A percentile compares a stretch with the other conserved stretches of the same genome.
phyloP scores from a whole-genome alignment of 176 grass and related monocot genomes.

The Chrysopogon serrulatus region DNA sequence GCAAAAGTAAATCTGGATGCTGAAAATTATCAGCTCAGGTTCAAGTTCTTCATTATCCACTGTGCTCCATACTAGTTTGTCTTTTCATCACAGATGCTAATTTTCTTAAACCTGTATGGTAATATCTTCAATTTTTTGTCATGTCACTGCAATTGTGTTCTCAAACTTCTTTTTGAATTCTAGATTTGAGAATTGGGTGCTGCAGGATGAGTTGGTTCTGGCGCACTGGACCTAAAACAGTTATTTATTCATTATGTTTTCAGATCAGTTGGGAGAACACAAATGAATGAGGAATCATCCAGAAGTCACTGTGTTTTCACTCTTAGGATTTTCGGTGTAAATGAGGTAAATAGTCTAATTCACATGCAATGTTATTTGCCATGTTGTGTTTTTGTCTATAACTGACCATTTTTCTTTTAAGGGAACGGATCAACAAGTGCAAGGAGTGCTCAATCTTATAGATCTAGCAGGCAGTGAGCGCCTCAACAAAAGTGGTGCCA shows the following conservation, averaged over 20 bases:
- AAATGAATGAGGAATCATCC: conserved; percentile 93
- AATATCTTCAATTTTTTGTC: not conserved
- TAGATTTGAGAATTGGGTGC: not conserved
- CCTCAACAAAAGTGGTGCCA: conserved; percentile 80
- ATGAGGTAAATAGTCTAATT: conserved; percentile 54
- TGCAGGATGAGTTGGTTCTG: not conserved
- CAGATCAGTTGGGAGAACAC: conserved; percentile 84
- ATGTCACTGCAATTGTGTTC: not conserved
- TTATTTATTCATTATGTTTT: not conserved
- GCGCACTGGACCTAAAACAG: not conserved
- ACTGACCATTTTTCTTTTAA: conserved; percentile 1
- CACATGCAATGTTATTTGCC: not conserved
- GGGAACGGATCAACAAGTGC: conserved; percentile 91
- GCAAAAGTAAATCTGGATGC: not conserved
- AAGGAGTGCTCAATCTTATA: conserved; percentile 90
- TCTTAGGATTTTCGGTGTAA: conserved; percentile 69
- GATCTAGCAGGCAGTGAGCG: conserved; percentile 96
- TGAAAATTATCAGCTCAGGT: not conserved
- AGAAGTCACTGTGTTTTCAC: conserved; percentile 97
- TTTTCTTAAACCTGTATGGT: no score
- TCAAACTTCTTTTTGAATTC: not conserved
- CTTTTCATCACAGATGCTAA: not conserved
- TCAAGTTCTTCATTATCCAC: not conserved
- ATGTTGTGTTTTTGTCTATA: not conserved
- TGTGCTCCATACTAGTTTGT: not conserved